Evolutionary conservation across 495 filamentous ascomycete genomes (phyloP).

Genomic region (Daldinia loculata): DNA sequence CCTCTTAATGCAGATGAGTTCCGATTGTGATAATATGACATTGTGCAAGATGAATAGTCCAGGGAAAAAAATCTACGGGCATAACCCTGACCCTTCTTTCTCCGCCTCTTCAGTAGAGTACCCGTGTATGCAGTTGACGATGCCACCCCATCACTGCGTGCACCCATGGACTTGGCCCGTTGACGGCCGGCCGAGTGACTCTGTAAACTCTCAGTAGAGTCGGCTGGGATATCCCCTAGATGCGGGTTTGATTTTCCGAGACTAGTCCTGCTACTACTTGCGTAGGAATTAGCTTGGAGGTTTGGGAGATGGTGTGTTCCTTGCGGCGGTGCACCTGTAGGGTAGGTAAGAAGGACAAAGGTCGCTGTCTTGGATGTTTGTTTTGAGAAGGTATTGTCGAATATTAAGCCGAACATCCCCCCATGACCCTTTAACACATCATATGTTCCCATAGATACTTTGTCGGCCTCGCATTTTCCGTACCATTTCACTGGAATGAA

Average conservation of each 20-base stretch:
- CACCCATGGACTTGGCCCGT: conserved; percentile 45
- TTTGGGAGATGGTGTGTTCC: conserved; percentile 74
- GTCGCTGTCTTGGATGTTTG: conserved; percentile 93
- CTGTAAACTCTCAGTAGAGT: conserved; percentile 65
- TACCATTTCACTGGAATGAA: conserved; percentile 87
- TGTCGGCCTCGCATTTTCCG: conserved; percentile 95
- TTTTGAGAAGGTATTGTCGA: conserved; percentile 99
- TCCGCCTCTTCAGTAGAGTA: conserved; percentile 82
- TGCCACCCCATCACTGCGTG: conserved; percentile 49
- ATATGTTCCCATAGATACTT: conserved; percentile 90
- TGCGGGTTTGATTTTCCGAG: conserved; percentile 54
- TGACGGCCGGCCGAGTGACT: conserved; percentile 51
- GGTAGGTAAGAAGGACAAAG: conserved; percentile 92
- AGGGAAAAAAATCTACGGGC: conserved; percentile 93
- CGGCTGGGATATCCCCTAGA: conserved; percentile 51
- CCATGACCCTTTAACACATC: conserved; percentile 75
- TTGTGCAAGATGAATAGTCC: conserved; percentile 87
- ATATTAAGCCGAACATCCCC: conserved; percentile 95
- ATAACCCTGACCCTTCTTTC: conserved; percentile 93
- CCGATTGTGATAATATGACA: conserved; percentile 94
- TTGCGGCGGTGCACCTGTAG: conserved; percentile 82
- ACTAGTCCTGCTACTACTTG: conserved; percentile 60
- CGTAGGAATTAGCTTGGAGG: conserved; percentile 54
- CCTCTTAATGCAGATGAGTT: conserved; percentile 90
- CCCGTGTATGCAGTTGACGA: conserved; percentile 68